Percentiles rank a stretch among this genome's conserved stretches.
These are phyloP conservation scores for Leccinum boreale DNA, from an alignment of 768 basidiomycete species.

Conservation along the genomic window DNA sequence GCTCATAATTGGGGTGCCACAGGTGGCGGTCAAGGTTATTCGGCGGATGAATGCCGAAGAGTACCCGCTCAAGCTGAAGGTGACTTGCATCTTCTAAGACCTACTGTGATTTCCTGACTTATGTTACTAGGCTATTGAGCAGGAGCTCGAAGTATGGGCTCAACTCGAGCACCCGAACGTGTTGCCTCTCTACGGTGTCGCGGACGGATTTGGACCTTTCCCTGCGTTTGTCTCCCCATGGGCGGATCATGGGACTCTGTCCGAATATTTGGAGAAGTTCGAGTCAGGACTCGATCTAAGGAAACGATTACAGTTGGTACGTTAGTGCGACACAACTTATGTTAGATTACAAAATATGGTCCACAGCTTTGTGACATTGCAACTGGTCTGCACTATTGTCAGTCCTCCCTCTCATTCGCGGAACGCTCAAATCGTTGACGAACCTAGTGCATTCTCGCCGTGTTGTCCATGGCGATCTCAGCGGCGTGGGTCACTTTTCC, in stretches of 20 bases:
- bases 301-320: slow-evolving; percentile 18
- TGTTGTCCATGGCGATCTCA: slow-evolving; percentile 40
- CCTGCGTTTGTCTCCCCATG: slow-evolving; percentile 34
- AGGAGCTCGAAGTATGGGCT: slow-evolving; percentile 32
- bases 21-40: slow-evolving; percentile 30
- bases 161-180: slow-evolving; percentile 29
- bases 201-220: slow-evolving; percentile 25
- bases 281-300: slow-evolving; percentile 8
- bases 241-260: slow-evolving; percentile 30
- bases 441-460: slow-evolving; percentile 20
- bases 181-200: slow-evolving; percentile 28
- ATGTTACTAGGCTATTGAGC: slow-evolving; percentile 20
- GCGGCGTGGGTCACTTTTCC: slow-evolving; percentile 25
- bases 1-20: not conserved
- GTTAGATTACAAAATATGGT: not conserved
- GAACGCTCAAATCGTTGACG: not conserved
- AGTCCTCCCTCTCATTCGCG: not conserved
- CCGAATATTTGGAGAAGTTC: slow-evolving; percentile 26
- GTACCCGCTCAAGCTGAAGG: slow-evolving; percentile 15
- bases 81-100: not conserved
- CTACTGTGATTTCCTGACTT: slow-evolving; percentile 1
- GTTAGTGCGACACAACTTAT: not conserved
- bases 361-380: slow-evolving; percentile 25
- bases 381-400: slow-evolving; percentile 23
- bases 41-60: slow-evolving; percentile 10